phyloP scores from a whole-genome alignment of 495 filamentous ascomycete species.

The Trichocladium antarcticum region DNA sequence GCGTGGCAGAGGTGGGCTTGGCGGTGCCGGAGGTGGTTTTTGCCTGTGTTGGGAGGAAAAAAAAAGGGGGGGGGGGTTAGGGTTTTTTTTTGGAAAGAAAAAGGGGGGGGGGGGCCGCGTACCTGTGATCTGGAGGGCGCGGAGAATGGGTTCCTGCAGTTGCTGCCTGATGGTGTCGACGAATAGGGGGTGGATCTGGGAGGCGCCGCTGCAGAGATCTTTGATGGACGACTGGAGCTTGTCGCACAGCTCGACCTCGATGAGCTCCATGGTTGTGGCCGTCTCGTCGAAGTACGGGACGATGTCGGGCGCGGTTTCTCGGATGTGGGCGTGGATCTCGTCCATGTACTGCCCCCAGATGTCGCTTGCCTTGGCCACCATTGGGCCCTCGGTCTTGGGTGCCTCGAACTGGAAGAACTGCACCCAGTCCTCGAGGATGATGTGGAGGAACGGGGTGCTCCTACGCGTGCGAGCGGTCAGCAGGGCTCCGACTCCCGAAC shows the following conservation, averaged over 20 bases:
- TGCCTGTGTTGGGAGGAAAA: neutral
- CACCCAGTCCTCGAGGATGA: conserved; percentile 4
- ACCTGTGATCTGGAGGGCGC: conserved; percentile 2
- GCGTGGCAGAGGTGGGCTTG: neutral
- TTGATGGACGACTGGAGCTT: neutral
- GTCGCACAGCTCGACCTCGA: neutral
- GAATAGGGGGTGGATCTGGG: neutral
- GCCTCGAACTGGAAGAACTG: conserved; percentile 4
- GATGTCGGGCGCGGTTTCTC: conserved; percentile 2
- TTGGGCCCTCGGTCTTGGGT: neutral
- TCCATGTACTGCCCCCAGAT: conserved; percentile 9
- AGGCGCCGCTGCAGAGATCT: neutral
- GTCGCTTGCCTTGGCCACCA: neutral
- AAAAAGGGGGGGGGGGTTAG: neutral
- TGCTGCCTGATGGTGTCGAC: neutral
- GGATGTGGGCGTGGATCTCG: neutral
- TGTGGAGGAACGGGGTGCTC: neutral
- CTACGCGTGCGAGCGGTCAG: neutral
- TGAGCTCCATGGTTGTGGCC: neutral
- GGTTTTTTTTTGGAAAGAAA: neutral
- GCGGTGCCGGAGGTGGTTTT: neutral
- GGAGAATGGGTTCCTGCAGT: neutral
- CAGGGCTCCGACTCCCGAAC: neutral
- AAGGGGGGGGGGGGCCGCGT: neutral
- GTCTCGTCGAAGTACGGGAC: neutral